These are phyloP conservation scores for Pyrenophora tritici-repentis DNA, from an alignment of 2,329 filamentous ascomycete species.

Conservation along the genomic window DNA sequence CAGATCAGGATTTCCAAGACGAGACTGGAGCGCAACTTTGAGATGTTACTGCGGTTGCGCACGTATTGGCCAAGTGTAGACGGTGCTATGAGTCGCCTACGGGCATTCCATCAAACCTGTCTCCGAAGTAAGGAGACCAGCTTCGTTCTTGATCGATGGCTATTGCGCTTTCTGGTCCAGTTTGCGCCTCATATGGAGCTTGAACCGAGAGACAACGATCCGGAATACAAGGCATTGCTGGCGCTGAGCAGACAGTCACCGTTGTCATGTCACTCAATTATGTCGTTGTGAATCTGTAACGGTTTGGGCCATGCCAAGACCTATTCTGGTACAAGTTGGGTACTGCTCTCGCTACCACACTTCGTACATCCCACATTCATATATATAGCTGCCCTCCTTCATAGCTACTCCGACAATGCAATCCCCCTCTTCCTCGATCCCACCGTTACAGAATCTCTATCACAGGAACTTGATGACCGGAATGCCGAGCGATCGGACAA, in stretches of 20 bases:
- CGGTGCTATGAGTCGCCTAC: conserved; percentile 31
- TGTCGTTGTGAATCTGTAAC: conserved; percentile 20
- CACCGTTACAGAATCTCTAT: no score
- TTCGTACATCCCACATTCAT: no score
- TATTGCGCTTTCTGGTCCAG: conserved; percentile 31
- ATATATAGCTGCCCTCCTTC: no score
- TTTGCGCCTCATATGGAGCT: conserved; percentile 35
- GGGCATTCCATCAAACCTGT: conserved; percentile 33
- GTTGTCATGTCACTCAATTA: conserved; percentile 26
- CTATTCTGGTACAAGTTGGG: no score
- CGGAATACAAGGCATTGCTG: conserved; percentile 29
- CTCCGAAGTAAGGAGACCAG: conserved; percentile 33
- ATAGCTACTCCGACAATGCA: no score
- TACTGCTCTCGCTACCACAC: no score
- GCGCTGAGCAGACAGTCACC: conserved; percentile 32
- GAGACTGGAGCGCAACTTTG: conserved; percentile 32
- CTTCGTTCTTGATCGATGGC: conserved; percentile 32
- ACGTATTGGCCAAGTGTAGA: conserved; percentile 33
- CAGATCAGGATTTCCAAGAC: conserved; percentile 28
- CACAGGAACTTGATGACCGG: no score
- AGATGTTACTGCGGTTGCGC: conserved; percentile 26
- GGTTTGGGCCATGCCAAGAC: no score
- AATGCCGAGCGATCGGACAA: no score
- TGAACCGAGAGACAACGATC: conserved; percentile 33
- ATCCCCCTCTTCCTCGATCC: no score